Conservation (phyloP, 2,329 filamentous ascomycete species). For the Talaromyces sp. region DNA sequence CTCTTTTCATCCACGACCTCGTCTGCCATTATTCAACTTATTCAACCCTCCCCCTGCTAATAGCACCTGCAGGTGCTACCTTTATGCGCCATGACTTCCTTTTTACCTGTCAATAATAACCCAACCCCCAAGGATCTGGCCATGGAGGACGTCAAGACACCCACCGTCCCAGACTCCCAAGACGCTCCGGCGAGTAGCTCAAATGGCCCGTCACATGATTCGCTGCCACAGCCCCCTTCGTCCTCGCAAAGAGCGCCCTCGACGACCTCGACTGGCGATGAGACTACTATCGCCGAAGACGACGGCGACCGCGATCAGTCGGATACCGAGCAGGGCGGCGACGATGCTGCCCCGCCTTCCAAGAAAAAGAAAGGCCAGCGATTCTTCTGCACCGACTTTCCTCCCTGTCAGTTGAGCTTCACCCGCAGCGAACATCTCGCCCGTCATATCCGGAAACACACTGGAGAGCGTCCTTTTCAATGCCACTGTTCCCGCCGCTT, state of each 20-base stretch:
- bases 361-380: constrained; percentile 97
- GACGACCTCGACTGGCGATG: constrained; percentile 46
- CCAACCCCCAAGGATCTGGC: constrained; percentile 38
- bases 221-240: constrained; percentile 20
- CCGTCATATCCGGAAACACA: constrained; percentile 96
- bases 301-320: constrained; percentile 63
- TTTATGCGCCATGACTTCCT: constrained; percentile 47
- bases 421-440: constrained; percentile 94
- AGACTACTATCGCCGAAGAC: constrained; percentile 73
- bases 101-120: constrained; percentile 57
- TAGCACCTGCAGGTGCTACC: not conserved
- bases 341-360: constrained; percentile 55
- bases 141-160: constrained; percentile 50
- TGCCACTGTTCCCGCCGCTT: constrained; percentile 93
- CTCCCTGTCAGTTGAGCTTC: constrained; percentile 90
- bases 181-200: constrained; percentile 24
- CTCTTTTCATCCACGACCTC: not conserved
- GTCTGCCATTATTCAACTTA: not conserved
- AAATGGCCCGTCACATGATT: constrained; percentile 37
- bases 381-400: constrained; percentile 94
- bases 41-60: not conserved
- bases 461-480: constrained; percentile 91
- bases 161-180: constrained; percentile 45
- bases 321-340: constrained; percentile 51
- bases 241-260: constrained; percentile 38